These are phyloP conservation scores for Westerdykella ornata DNA, from an alignment of 2,329 filamentous ascomycete species.

Conservation along the genomic window DNA sequence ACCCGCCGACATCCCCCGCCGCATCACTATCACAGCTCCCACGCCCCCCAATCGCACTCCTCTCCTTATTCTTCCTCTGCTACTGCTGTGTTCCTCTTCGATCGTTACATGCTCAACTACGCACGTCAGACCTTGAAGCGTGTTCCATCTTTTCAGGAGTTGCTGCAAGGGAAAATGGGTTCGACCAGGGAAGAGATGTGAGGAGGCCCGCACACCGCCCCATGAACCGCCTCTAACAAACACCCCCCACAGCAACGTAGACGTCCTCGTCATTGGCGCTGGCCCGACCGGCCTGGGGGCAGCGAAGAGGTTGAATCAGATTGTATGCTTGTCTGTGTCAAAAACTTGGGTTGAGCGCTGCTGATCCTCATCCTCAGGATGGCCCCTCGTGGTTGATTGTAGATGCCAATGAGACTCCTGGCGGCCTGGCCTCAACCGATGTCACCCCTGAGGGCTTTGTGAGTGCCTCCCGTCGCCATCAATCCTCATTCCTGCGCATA, in stretches of 20 bases:
- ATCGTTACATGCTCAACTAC: slow-evolving; percentile 34
- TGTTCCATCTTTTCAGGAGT: slow-evolving; percentile 39
- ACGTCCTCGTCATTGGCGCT: slow-evolving; percentile 96
- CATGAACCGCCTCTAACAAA: slow-evolving; percentile 14
- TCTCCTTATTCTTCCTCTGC: slow-evolving; percentile 11
- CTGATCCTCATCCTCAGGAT: slow-evolving; percentile 52
- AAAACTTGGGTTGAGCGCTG: slow-evolving; percentile 5
- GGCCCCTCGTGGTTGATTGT: slow-evolving; percentile 93
- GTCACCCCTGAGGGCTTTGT: slow-evolving; percentile 94
- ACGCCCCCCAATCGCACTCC: slow-evolving; percentile 13
- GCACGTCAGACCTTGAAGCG: slow-evolving; percentile 37
- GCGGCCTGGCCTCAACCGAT: slow-evolving; percentile 93
- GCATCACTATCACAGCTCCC: slow-evolving; percentile 6
- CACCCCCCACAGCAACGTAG: slow-evolving; percentile 62
- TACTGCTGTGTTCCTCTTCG: background rate
- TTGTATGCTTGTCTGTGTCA: slow-evolving; percentile 54
- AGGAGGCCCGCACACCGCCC: slow-evolving; percentile 22
- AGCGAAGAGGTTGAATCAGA: slow-evolving; percentile 94
- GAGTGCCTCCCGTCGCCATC: slow-evolving; percentile 44
- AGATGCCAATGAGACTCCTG: slow-evolving; percentile 84
- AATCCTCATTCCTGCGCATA: slow-evolving; percentile 2
- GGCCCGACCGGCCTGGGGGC: slow-evolving; percentile 96
- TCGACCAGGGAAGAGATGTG: slow-evolving; percentile 39
- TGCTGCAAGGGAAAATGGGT: slow-evolving; percentile 37
- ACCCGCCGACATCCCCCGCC: too few species aligned